phyloP scores from a whole-genome alignment of 148 eudicot genomes.

The Salicornia ramosissima region DNA sequence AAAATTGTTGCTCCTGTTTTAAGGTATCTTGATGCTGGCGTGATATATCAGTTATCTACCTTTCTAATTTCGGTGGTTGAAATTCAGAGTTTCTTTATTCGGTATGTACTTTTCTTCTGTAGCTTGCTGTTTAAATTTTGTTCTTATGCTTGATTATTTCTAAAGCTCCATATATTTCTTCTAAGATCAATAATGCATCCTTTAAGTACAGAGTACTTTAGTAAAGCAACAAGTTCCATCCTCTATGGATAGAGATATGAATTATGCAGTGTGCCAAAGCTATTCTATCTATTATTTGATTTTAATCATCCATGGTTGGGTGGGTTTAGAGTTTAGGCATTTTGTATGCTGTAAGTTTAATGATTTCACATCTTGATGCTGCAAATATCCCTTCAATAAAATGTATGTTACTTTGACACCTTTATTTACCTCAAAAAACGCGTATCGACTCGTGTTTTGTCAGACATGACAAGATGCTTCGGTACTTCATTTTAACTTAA shows the following conservation, averaged over 20 bases:
- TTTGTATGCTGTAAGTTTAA: no score
- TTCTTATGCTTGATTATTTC: constrained; percentile 3
- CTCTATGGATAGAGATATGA: neutral
- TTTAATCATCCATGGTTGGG: no score
- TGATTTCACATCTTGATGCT: no score
- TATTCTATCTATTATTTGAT: no score
- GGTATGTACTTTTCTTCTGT: constrained; percentile 33
- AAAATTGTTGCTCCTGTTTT: constrained; percentile 85
- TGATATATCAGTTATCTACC: constrained; percentile 46
- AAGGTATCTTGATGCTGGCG: constrained; percentile 38
- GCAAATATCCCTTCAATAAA: no score
- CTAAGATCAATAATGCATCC: neutral
- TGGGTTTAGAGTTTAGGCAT: no score
- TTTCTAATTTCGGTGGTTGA: constrained; percentile 60
- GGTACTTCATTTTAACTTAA: no score
- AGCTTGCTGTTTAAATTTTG: neutral
- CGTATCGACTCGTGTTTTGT: no score
- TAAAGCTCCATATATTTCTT: neutral
- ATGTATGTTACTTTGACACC: no score
- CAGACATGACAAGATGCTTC: no score
- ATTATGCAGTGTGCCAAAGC: neutral
- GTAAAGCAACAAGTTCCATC: neutral
- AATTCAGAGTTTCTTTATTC: constrained; percentile 48
- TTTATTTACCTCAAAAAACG: no score
- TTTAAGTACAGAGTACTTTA: neutral